Conservation (phyloP, 805 yeast species). For the Pichia cabralensis region DNA sequence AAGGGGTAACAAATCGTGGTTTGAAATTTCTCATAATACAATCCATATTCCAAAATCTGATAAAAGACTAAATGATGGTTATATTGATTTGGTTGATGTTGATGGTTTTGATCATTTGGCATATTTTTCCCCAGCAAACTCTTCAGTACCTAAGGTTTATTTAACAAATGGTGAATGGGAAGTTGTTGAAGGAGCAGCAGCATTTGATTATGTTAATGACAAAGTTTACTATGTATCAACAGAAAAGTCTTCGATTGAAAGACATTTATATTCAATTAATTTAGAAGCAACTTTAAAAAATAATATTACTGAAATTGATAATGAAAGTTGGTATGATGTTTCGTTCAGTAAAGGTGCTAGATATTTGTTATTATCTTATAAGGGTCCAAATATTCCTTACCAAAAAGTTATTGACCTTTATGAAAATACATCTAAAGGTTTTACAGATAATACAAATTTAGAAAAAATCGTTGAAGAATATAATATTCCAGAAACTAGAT, state of each 20-base stretch:
- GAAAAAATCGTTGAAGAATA: slow-evolving; percentile 30
- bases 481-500: slow-evolving; percentile 46
- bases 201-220: slow-evolving; percentile 43
- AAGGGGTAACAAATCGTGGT: slow-evolving; percentile 52
- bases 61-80: slow-evolving; percentile 50
- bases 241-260: slow-evolving; percentile 65
- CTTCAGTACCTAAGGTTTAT: slow-evolving; percentile 37
- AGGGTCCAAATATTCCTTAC: slow-evolving; percentile 73
- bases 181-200: slow-evolving; percentile 64
- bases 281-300: slow-evolving; percentile 36
- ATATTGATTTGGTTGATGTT: slow-evolving; percentile 66
- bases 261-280: slow-evolving; percentile 69
- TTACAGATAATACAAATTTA: slow-evolving; percentile 40
- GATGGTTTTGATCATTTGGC: slow-evolving; percentile 69
- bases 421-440: slow-evolving; percentile 27
- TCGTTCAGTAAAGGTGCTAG: slow-evolving; percentile 76
- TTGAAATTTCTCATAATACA: slow-evolving; percentile 63
- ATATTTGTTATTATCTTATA: slow-evolving; percentile 57
- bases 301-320: slow-evolving; percentile 39
- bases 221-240: slow-evolving; percentile 66
- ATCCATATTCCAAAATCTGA: slow-evolving; percentile 44
- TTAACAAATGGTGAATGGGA: slow-evolving; percentile 85
- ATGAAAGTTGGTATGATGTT: slow-evolving; percentile 57
- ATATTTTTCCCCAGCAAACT: slow-evolving; percentile 63
- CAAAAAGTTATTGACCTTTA: slow-evolving; percentile 60